A percentile compares a stretch with the other conserved stretches of the same genome.
Conservation (phyloP, 2,329 filamentous ascomycete genomes). For the Phialophora chinensis region DNA sequence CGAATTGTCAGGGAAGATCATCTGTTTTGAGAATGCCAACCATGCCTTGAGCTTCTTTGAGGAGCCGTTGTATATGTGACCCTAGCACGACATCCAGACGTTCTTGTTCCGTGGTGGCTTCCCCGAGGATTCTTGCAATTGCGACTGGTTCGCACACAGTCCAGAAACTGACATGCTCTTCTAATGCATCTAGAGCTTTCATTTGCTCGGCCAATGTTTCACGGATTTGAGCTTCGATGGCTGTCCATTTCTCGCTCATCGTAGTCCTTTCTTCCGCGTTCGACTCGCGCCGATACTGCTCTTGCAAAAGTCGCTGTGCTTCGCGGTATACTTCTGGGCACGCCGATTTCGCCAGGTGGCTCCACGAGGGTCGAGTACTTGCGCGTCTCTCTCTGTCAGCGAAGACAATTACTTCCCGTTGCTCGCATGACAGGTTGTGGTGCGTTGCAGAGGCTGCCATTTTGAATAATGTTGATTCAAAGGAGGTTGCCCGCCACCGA, state of each 20-base stretch:
- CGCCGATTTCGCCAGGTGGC: not conserved
- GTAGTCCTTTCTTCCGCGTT: not conserved
- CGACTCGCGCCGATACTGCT: not conserved
- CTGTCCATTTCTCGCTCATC: not conserved
- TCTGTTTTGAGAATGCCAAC: not conserved
- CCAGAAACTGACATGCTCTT: not conserved
- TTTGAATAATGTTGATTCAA: not conserved
- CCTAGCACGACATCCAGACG: not conserved
- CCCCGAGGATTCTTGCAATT: not conserved
- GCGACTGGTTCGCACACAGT: not conserved
- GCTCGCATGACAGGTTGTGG: not conserved
- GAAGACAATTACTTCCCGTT: conserved; percentile 1
- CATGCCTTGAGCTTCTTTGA: not conserved
- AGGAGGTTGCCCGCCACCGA: not conserved
- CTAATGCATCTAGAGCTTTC: not conserved
- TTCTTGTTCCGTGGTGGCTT: conserved; percentile 1
- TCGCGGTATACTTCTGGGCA: not conserved
- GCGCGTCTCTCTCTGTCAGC: conserved; percentile 1
- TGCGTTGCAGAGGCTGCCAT: not conserved
- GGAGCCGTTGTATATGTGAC: not conserved
- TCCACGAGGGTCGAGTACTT: not conserved
- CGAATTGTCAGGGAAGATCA: not conserved
- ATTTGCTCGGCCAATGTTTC: not conserved
- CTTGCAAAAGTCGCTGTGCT: not conserved
- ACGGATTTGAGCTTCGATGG: not conserved